Base-by-base conservation (phyloP, 2,329 filamentous ascomycete genomes). In the Colletotrichum tofieldiae region DNA sequence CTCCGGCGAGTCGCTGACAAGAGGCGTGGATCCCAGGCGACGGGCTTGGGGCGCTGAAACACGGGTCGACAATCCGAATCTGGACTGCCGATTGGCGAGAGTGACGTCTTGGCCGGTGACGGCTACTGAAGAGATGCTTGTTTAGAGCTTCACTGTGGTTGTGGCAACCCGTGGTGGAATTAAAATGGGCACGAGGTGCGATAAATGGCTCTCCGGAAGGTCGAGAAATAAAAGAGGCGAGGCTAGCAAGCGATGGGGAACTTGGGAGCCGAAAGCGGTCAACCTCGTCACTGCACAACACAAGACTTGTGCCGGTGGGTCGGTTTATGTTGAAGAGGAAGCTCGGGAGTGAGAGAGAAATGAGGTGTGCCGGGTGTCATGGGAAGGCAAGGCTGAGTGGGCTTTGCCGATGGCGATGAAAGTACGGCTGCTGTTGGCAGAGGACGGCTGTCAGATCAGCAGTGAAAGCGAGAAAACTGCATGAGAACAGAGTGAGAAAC, bases 1-100 rank as follows among this genome's bases (percentile, higher is more conserved):
- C 60, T 70, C 70, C 54, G 60, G 70, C 54, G 70, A 72, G 52
- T 69, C 54, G 65, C 59, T 65, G 65, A 69, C 65, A 35, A 71
- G n/a, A 29, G 52, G 37, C 59, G 69, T 55, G 60, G 66, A 69
- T 68, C 66, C 45, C 54, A 72, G 65, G 54, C 43, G 45, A 54
- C 32, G 45, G 65, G 37, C 39, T 56, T 56, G 68, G 59, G 37
- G 59, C 54, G 66, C 60, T 72, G 70, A 72, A 72, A 72, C 65
- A 70, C 65, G 49, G 70, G 54, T 69, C n/a, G 52, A 63, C 11
- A 29, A 23, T 58, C 68, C 64, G 64, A 62, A 54, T 51, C 49
- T 67, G 64, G 45, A 49, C 23, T 35, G 41, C 65, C 35, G 66
- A 65, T 65, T 26, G 70, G 66, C 58, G 54, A 60, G 18, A 32